Evolutionary conservation across 176 grass and related monocot genomes (phyloP).

Genomic region (Triticum monococcum): DNA sequence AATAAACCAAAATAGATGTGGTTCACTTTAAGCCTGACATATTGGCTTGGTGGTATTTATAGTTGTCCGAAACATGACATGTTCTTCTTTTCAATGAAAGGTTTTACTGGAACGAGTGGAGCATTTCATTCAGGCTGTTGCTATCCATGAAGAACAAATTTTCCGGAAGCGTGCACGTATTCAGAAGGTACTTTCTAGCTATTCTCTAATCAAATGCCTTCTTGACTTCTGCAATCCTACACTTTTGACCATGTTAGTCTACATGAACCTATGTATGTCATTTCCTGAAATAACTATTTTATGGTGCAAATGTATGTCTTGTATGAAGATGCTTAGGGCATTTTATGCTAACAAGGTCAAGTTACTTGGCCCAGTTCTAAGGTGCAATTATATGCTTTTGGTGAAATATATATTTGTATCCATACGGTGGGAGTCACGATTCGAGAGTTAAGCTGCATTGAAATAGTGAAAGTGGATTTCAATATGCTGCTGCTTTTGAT

Average conservation of each 20-base stretch:
- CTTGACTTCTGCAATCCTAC: slow-evolving; percentile 15
- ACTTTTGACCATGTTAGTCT: neutral
- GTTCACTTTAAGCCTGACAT: slow-evolving; percentile 19
- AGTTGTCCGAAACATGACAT: slow-evolving; percentile 18
- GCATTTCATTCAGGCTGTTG: slow-evolving; percentile 90
- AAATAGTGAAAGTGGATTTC: slow-evolving; percentile 22
- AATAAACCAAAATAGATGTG: neutral
- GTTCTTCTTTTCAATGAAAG: slow-evolving; percentile 47
- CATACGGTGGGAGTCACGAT: neutral
- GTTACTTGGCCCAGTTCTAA: neutral
- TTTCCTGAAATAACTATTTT: slow-evolving; percentile 19
- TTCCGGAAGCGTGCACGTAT: slow-evolving; percentile 91
- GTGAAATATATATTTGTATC: neutral
- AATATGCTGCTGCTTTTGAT: neutral
- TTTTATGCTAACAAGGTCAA: neutral
- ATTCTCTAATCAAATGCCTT: neutral
- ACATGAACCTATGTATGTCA: neutral
- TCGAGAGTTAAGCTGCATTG: slow-evolving; percentile 5
- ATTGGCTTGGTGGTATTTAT: neutral
- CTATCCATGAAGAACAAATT: slow-evolving; percentile 92
- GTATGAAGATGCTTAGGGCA: neutral
- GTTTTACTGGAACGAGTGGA: slow-evolving; percentile 90
- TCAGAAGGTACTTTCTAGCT: slow-evolving; percentile 72
- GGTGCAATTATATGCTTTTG: slow-evolving; percentile 7
- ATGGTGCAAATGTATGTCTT: slow-evolving; percentile 12